A percentile compares a stretch with the other conserved stretches of the same genome.
Evolutionary conservation across 2,329 filamentous ascomycete genomes (phyloP).

Genomic region (Stagonosporopsis tanaceti): DNA sequence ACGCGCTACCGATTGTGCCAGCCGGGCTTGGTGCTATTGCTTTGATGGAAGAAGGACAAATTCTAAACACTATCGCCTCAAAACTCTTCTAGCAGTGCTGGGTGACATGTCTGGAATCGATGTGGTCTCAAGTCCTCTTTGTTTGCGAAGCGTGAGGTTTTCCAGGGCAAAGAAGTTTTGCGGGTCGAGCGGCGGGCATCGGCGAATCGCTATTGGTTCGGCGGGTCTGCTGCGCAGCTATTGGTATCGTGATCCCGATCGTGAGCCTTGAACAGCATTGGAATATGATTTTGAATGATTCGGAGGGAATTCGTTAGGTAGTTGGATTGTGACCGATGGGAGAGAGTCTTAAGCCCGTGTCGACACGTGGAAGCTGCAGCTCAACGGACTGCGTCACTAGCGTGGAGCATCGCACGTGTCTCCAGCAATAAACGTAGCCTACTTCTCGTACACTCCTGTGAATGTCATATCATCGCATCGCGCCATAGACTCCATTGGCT

Average conservation of each 20-base stretch:
- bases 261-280: background rate
- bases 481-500: too few species aligned
- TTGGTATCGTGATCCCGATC: background rate
- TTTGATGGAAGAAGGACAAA: background rate
- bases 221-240: background rate
- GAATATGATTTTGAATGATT: background rate
- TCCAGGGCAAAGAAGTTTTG: background rate
- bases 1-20: slow-evolving; percentile 10
- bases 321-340: background rate
- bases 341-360: background rate
- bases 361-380: background rate
- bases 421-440: background rate
- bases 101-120: too few species aligned
- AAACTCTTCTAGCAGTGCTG: background rate
- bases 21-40: slow-evolving; percentile 9
- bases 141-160: too few species aligned
- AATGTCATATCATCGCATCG: too few species aligned
- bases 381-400: background rate
- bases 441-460: too few species aligned
- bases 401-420: too few species aligned
- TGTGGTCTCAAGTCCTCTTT: too few species aligned
- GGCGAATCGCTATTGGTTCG: background rate
- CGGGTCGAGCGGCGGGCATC: background rate
- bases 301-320: background rate
- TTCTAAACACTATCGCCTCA: background rate